phyloP scores from a whole-genome alignment of 2,329 filamentous ascomycete species.

The Diaporthe aspalathi region DNA sequence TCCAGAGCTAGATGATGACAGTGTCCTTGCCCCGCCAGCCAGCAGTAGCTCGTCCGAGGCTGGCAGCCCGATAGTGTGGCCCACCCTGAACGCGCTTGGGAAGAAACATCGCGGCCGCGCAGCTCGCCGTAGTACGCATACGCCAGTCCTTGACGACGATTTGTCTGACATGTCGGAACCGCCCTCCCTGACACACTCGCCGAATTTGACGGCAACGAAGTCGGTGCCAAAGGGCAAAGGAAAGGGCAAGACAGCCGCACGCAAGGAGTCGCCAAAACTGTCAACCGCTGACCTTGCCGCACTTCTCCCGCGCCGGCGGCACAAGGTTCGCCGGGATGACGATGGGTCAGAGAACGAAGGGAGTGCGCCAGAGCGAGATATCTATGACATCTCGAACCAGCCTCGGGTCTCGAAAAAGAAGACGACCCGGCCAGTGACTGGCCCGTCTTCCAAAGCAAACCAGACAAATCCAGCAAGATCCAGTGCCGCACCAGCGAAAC shows the following conservation, averaged over 20 bases:
- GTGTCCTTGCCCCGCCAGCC: constrained; percentile 65
- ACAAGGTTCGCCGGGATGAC: constrained; percentile 49
- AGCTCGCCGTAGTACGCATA: constrained; percentile 47
- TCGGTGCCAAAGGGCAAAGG: constrained; percentile 38
- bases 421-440: constrained; percentile 31
- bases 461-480: constrained; percentile 8
- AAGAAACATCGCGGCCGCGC: constrained; percentile 53
- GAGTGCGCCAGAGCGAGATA: constrained; percentile 61
- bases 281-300: constrained; percentile 67
- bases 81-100: constrained; percentile 62
- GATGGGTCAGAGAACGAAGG: constrained; percentile 60
- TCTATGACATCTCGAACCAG: constrained; percentile 63
- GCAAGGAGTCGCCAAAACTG: constrained; percentile 55
- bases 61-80: constrained; percentile 59
- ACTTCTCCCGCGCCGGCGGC: constrained; percentile 64
- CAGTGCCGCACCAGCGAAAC: constrained; percentile 35
- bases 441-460: constrained; percentile 30
- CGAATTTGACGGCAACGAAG: constrained; percentile 58
- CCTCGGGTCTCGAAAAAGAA: constrained; percentile 51
- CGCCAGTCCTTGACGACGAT: constrained; percentile 54
- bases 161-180: constrained; percentile 71
- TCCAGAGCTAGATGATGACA: constrained; percentile 55
- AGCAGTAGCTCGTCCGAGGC: constrained; percentile 62
- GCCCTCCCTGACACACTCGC: constrained; percentile 74
- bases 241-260: constrained; percentile 40